Conservation (phyloP, 257 asterid species). For the Buddleja alternifolia region DNA sequence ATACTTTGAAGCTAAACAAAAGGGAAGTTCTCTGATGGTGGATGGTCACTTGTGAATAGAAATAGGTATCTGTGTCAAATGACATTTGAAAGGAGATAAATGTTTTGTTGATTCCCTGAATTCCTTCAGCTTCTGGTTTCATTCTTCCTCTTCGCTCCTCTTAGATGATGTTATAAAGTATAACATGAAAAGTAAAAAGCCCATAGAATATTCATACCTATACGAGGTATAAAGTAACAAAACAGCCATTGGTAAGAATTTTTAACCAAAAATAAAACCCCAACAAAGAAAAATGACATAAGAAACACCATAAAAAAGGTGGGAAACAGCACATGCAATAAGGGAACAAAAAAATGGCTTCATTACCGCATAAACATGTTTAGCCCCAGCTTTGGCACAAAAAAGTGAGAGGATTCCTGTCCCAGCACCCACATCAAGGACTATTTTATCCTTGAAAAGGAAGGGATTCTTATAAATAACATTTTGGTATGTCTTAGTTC, state of each 20-base stretch:
- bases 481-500: conserved; percentile 90
- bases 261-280: background rate
- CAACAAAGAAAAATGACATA: background rate
- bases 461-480: conserved; percentile 85
- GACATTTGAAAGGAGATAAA: no score
- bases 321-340: background rate
- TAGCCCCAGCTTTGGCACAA: conserved; percentile 97
- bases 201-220: background rate
- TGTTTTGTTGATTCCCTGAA: no score
- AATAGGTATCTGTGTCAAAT: background rate
- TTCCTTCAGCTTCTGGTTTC: no score
- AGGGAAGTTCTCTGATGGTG: background rate
- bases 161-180: no score
- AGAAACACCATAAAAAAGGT: background rate
- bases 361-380: conserved; percentile 47
- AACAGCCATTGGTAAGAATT: background rate
- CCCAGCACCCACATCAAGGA: conserved; percentile 99
- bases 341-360: background rate
- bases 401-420: conserved; percentile 97
- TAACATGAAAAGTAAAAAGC: no score
- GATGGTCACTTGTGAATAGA: background rate
- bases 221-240: background rate
- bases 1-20: no score
- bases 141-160: no score
- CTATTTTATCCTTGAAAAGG: conserved; percentile 87